phyloP scores from a whole-genome alignment of 805 yeast species.

The Suhomyces canberraensis region DNA sequence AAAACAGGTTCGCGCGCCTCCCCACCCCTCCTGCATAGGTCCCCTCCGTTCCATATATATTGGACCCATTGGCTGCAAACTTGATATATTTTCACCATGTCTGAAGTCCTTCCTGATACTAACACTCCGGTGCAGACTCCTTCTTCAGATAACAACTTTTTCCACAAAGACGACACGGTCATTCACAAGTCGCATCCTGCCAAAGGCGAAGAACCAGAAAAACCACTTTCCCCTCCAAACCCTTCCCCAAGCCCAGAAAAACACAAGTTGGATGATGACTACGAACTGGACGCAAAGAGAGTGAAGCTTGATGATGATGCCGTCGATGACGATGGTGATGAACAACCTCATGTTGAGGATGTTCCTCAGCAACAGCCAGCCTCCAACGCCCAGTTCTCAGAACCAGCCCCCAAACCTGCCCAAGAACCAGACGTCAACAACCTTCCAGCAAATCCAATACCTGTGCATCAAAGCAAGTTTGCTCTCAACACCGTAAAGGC shows the following conservation, averaged over 20 bases:
- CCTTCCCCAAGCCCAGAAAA: conserved; percentile 44
- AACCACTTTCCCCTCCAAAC: conserved; percentile 44
- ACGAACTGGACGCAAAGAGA: conserved; percentile 17
- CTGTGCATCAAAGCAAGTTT: conserved; percentile 80
- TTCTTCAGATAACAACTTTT: conserved; percentile 25
- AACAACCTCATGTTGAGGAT: not conserved
- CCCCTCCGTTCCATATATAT: conserved; percentile 1
- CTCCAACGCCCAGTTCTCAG: conserved; percentile 15
- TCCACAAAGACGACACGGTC: conserved; percentile 18
- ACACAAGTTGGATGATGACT: conserved; percentile 26
- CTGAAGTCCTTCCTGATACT: conserved; percentile 29
- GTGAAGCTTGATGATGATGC: conserved; percentile 13
- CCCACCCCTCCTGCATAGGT: not conserved
- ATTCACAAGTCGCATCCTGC: conserved; percentile 3
- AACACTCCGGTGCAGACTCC: conserved; percentile 41
- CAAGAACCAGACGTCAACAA: conserved; percentile 70
- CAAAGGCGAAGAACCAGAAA: conserved; percentile 22
- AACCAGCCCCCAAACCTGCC: conserved; percentile 76
- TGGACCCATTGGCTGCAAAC: conserved; percentile 4
- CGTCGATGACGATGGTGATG: not conserved
- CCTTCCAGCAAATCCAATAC: conserved; percentile 64
- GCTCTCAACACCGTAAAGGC: conserved; percentile 78
- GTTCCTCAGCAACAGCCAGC: conserved; percentile 5
- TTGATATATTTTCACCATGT: conserved; percentile 16
- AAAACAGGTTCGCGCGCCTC: conserved; percentile 6